Percentiles rank a stretch among this genome's conserved stretches.
phyloP scores from a whole-genome alignment of 768 basidiomycete genomes.

The Nevesoporus exiguus region DNA sequence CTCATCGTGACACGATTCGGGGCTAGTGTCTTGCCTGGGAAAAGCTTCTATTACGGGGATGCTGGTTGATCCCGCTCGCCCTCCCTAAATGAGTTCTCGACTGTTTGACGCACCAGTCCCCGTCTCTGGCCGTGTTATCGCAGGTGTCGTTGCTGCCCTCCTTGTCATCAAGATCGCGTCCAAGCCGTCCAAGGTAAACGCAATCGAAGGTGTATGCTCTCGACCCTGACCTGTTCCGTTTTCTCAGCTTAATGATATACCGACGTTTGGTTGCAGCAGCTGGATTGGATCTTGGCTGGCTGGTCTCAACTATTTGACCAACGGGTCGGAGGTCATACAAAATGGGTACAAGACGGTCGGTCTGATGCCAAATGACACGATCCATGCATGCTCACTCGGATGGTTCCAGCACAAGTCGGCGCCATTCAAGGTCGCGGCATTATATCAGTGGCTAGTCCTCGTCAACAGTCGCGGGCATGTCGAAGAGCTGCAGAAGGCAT shows the following conservation, averaged over 20 bases:
- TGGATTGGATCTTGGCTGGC: conserved; percentile 14
- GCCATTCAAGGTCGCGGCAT: not conserved
- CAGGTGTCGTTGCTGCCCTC: too few relatives aligned
- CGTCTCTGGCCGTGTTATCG: too few relatives aligned
- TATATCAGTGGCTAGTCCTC: not conserved
- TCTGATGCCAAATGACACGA: not conserved
- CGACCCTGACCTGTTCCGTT: not conserved
- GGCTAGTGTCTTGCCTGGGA: too few relatives aligned
- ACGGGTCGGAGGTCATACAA: not conserved
- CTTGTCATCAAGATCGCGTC: not conserved
- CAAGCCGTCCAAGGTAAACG: conserved; percentile 2
- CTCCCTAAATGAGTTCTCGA: too few relatives aligned
- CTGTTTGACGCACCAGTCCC: too few relatives aligned
- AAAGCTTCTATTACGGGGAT: too few relatives aligned
- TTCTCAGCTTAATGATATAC: conserved; percentile 2
- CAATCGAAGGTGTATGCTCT: not conserved
- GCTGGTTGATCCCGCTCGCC: too few relatives aligned
- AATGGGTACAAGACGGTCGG: not conserved
- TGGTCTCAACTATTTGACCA: conserved; percentile 13
- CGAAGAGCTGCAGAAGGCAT: not conserved
- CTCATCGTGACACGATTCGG: too few relatives aligned
- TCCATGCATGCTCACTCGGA: not conserved
- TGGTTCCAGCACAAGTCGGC: not conserved
- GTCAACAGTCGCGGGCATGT: not conserved
- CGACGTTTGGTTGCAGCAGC: not conserved